Base-by-base conservation (phyloP, 1,284 basidiomycete species). In the Cryptococcus sp. region DNA sequence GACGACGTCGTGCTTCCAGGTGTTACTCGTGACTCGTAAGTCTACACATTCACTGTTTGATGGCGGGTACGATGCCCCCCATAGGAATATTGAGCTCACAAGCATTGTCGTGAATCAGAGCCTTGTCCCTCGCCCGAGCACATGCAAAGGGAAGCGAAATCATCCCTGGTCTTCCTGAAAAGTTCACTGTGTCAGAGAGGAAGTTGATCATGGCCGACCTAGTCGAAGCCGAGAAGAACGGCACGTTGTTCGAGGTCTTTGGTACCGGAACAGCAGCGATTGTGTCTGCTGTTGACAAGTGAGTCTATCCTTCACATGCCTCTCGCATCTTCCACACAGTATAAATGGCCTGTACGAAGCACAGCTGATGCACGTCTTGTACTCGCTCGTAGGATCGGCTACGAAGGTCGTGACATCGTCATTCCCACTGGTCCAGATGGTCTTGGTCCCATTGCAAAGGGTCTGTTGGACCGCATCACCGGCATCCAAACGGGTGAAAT, bases 1-100 rank as follows among this genome's bases (percentile, higher is more conserved):
- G 91, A 92, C 71, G 94, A 94, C 55, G 89, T 96, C 83, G 93
- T 99, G 70, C 87, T 99, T 16, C 94, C 95, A 13, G 95, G 95
- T 62, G 89, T 99, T 19, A 98, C 94, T 8, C 88, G 95, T 62
- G 93, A 97, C 78, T 93, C 90, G 66, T 72, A 38, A 58, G 68
- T 64, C 8, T 15, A 16, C 23, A 3, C 54, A 19, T 25, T 34
- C 20, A 23, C 15, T 39, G 40, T 46, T n/a, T 15, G 13, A 13
- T 29, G 29, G 29, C 29, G 29, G n/a, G 10, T 38, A 22, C 34
- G 23, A 13, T 22, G 1, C 43, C 29, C 10, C 10, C 13, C 23
- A 15, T 47, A 2, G 25, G 22, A 25, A 16, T 37, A 37, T 37
- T 50, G 23, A n/a, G 16, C 20, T 26, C 22, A 20, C 23, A 25